A percentile compares a stretch with the other conserved stretches of the same genome.
These are phyloP conservation scores for Ogataea ganodermae DNA, from an alignment of 805 yeast species.

Conservation along the genomic window DNA sequence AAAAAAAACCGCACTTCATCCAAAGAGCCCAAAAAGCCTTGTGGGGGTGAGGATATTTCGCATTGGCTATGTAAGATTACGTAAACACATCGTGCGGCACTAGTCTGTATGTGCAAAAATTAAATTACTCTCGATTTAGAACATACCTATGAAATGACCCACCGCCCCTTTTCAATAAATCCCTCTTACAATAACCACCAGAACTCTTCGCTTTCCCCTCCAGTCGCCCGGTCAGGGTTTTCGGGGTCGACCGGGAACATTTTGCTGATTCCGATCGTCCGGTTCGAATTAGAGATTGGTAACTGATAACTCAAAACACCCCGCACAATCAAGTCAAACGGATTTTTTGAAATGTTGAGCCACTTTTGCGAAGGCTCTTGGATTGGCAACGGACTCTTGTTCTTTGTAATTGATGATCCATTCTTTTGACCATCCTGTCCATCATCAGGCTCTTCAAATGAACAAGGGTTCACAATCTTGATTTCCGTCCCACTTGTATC, in stretches of 20 bases:
- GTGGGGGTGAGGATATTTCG: no score
- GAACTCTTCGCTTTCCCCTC: background rate
- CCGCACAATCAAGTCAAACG: slow-evolving; percentile 81
- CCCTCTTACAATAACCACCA: background rate
- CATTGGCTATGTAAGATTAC: no score
- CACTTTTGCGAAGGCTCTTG: slow-evolving; percentile 52
- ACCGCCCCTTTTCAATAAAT: no score
- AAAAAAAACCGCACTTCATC: no score
- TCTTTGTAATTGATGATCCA: background rate
- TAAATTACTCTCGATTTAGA: no score
- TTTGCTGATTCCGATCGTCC: slow-evolving; percentile 63
- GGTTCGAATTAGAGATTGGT: slow-evolving; percentile 57
- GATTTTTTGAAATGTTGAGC: slow-evolving; percentile 72
- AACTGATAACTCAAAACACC: slow-evolving; percentile 79
- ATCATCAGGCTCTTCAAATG: slow-evolving; percentile 29
- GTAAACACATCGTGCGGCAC: no score
- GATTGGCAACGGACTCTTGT: slow-evolving; percentile 11
- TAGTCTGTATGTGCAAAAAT: no score
- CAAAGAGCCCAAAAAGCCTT: no score
- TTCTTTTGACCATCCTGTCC: slow-evolving; percentile 11
- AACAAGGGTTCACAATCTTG: slow-evolving; percentile 73
- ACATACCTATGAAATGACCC: no score
- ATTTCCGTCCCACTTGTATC: slow-evolving; percentile 67
- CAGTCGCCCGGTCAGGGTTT: slow-evolving; percentile 9
- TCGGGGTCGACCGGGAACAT: slow-evolving; percentile 57